phyloP scores from a whole-genome alignment of 495 filamentous ascomycete species.

The Aspergillus sparsus region DNA sequence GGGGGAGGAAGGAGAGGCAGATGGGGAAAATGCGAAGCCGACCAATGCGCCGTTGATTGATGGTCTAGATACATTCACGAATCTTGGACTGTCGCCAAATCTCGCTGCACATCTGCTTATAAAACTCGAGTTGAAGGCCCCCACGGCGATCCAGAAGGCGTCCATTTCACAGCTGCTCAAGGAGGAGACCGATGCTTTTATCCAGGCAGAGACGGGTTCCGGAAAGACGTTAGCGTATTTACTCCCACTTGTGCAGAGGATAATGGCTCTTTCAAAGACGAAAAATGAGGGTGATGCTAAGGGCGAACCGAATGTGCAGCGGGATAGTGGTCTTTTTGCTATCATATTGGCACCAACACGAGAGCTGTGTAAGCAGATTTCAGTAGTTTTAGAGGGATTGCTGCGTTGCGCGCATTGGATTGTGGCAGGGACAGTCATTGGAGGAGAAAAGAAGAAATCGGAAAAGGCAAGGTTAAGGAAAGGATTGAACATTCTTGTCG shows the following conservation, averaged over 20 bases:
- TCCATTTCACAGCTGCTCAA: constrained; percentile 77
- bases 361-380: constrained; percentile 92
- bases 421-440: constrained; percentile 87
- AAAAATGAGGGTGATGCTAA: constrained; percentile 32
- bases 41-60: constrained; percentile 93
- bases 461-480: constrained; percentile 93
- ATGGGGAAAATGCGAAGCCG: constrained; percentile 59
- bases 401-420: constrained; percentile 85
- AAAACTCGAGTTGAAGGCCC: constrained; percentile 85
- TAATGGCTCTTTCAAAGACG: constrained; percentile 67
- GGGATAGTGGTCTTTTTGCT: constrained; percentile 88
- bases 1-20: constrained; percentile 42
- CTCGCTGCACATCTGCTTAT: constrained; percentile 80
- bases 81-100: constrained; percentile 72
- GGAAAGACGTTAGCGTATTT: constrained; percentile 96
- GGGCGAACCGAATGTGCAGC: constrained; percentile 55
- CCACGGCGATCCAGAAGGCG: constrained; percentile 91
- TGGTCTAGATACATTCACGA: constrained; percentile 79
- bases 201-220: constrained; percentile 95
- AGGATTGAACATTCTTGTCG: constrained; percentile 91
- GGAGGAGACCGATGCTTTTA: constrained; percentile 87
- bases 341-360: constrained; percentile 89
- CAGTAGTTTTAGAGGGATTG: constrained; percentile 75
- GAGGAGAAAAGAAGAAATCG: constrained; percentile 95
- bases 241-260: constrained; percentile 83